These are phyloP conservation scores for Pythium dissimile DNA, from an alignment of 352 stramenopile species.

Conservation along the genomic window DNA sequence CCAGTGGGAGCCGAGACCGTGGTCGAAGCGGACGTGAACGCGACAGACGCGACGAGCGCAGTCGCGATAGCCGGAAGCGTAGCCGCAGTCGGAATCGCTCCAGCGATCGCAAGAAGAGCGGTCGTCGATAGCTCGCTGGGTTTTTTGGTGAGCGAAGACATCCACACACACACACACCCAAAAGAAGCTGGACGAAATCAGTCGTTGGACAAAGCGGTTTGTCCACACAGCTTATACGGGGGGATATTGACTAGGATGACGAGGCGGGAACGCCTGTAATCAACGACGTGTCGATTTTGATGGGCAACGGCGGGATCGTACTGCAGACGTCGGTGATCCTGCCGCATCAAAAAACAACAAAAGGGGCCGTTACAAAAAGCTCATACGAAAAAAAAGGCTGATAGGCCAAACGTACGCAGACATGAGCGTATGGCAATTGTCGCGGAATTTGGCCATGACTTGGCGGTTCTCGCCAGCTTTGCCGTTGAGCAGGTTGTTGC, in stretches of 20 bases:
- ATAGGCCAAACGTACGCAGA: slow-evolving; percentile 42
- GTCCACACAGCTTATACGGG: too few species aligned
- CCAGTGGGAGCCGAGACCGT: too few species aligned
- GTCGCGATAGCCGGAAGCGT: slow-evolving; percentile 20
- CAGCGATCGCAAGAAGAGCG: slow-evolving; percentile 22
- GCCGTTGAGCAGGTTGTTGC: slow-evolving; percentile 62
- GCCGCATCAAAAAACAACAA: background rate
- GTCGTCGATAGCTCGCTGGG: slow-evolving; percentile 2
- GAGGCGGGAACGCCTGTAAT: slow-evolving; percentile 21
- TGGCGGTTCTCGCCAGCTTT: slow-evolving; percentile 44
- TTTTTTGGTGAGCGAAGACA: background rate
- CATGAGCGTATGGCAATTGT: slow-evolving; percentile 60
- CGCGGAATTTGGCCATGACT: slow-evolving; percentile 63
- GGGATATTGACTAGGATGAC: too few species aligned
- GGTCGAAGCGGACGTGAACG: slow-evolving; percentile 14
- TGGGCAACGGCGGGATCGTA: slow-evolving; percentile 58
- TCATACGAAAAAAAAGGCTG: background rate
- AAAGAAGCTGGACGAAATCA: background rate
- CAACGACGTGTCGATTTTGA: slow-evolving; percentile 70
- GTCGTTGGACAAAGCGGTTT: too few species aligned
- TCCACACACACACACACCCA: background rate
- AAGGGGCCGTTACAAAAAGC: background rate
- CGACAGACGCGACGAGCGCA: slow-evolving; percentile 1
- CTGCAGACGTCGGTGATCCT: slow-evolving; percentile 57
- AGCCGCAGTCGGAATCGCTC: slow-evolving; percentile 32